These are phyloP conservation scores for Guadua angustifolia DNA, from an alignment of 176 grass and related monocot species.

Conservation along the genomic window DNA sequence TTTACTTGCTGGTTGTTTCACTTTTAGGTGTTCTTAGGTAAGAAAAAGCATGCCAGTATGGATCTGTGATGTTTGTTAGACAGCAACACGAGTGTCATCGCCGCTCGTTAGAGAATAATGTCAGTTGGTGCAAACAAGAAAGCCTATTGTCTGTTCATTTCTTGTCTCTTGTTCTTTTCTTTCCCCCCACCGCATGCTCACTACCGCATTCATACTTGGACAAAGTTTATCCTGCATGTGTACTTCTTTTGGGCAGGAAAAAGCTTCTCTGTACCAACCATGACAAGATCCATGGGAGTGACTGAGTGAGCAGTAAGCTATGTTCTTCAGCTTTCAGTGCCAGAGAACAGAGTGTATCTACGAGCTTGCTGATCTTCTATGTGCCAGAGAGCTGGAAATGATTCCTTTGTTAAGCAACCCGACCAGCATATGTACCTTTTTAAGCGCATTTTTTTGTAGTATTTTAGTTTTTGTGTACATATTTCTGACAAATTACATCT, in stretches of 20 bases:
- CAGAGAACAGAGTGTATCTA: neutral
- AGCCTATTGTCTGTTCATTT: constrained; percentile 30
- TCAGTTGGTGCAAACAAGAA: constrained; percentile 36
- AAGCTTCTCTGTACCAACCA: constrained; percentile 5
- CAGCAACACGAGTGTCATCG: neutral
- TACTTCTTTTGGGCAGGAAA: constrained; percentile 41
- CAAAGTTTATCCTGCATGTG: constrained; percentile 30
- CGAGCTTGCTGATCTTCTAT: neutral
- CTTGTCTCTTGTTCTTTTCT: constrained; percentile 13
- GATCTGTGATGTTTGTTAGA: constrained; percentile 25
- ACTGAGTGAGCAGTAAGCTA: neutral
- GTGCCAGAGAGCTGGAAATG: neutral
- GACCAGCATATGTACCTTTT: neutral
- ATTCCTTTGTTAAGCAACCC: neutral
- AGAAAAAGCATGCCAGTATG: constrained; percentile 41
- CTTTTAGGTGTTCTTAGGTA: constrained; percentile 63
- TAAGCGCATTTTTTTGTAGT: neutral
- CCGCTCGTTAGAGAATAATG: constrained; percentile 14
- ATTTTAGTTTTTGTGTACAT: neutral
- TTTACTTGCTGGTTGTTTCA: constrained; percentile 39
- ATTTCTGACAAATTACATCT: neutral
- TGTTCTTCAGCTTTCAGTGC: neutral
- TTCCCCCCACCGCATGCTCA: constrained; percentile 9
- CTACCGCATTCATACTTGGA: constrained; percentile 2
- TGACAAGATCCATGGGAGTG: neutral